Evolutionary conservation across 1,139 yeast genomes (phyloP).

Genomic region (Meyerozyma sp.): DNA sequence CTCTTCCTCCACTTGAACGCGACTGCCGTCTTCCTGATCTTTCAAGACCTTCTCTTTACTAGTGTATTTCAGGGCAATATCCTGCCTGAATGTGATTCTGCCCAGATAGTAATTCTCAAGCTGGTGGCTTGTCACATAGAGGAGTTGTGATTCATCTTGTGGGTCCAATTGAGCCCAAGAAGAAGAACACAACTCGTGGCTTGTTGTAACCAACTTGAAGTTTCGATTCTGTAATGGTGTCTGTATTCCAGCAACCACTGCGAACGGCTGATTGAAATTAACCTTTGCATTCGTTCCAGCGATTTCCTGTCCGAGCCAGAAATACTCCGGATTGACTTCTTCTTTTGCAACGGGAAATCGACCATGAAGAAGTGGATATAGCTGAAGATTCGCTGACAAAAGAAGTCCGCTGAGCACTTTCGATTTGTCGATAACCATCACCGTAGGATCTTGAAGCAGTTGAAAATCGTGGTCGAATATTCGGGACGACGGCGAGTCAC

Average conservation of each 20-base stretch:
- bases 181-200: constrained; percentile 33
- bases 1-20: constrained; percentile 2
- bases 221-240: constrained; percentile 24
- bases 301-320: constrained; percentile 34
- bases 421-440: constrained; percentile 26
- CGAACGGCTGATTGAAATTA: constrained; percentile 22
- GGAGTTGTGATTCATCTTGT: constrained; percentile 17
- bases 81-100: constrained; percentile 10
- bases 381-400: constrained; percentile 21
- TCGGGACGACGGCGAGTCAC: constrained; percentile 11
- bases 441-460: constrained; percentile 22
- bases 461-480: constrained; percentile 20
- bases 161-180: constrained; percentile 35
- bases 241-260: constrained; percentile 27
- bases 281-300: constrained; percentile 19
- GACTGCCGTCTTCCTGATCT: constrained; percentile 4
- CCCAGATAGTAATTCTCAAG: constrained; percentile 23
- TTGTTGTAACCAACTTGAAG: constrained; percentile 12
- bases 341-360: constrained; percentile 16
- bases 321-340: constrained; percentile 17
- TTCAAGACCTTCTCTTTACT: constrained; percentile 6
- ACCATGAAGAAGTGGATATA: constrained; percentile 16
- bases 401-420: constrained; percentile 24
- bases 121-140: constrained; percentile 32
- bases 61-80: constrained; percentile 13